Evolutionary conservation across 1,284 basidiomycete species (phyloP), one percentile per base, ranked within the genome.

Genomic region (Cutaneotrichosporon cutaneum): DNA sequence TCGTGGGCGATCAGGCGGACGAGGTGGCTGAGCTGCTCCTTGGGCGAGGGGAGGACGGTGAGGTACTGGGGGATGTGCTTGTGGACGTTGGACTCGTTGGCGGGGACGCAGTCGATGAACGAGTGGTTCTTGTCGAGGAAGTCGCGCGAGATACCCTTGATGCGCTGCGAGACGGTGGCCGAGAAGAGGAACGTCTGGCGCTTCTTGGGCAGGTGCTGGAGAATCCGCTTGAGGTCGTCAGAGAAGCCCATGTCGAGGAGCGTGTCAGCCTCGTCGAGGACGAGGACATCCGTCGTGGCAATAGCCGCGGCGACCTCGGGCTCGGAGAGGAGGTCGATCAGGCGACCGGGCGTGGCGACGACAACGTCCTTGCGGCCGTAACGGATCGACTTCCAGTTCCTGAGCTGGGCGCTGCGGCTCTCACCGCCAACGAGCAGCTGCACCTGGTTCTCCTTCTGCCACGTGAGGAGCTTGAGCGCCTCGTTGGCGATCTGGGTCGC

Each of bases 161-260:
- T 83, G 58, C 81, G 79, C 18, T 69, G 72, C 47, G 82, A 83
- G 53, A 85, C 83, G 21, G 85, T 97, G 11, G 95, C 94, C n/a
- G 91, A 94, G 81, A 98, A 96, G 65, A 99, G 83, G 82, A 97
- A 90, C 0, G 94, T 98, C 75, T 94, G 92, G 22, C 94, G 86
- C 60, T 87, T 77, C 35, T 82, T 80, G 18, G 91, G 90, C n/a
- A 98, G 82, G 68, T 83, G 83, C 2, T 82, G 71, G 35, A 86
- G 81, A 71, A 98, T 94, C 1, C 83, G 85, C 42, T 92, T 85
- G 51, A 99, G 87, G 68, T 96, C 94, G 51, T 90, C 86, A 10
- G 90, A 86, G 86, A 99, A 99, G 68, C 95, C 95, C 89, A 97
- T 92, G 68, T 97, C 94, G 47, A 99, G 83, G 14, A 98, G 84